Percentiles rank a stretch among this genome's conserved stretches.
Conservation (phyloP, 2,329 filamentous ascomycete genomes). For the Samsoniella hepiali region DNA sequence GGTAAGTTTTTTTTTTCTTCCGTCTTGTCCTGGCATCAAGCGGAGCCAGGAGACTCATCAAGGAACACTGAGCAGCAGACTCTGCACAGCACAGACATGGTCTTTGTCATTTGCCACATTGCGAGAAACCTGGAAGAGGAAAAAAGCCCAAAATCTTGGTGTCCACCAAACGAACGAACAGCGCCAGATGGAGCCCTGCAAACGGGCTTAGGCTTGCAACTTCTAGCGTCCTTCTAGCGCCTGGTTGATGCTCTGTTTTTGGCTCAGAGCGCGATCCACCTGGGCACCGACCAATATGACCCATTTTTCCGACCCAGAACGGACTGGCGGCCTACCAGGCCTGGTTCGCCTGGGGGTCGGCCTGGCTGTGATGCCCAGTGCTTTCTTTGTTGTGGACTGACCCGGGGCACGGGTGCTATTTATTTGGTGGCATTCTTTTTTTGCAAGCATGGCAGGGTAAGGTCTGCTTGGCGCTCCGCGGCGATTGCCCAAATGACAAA, state of each 20-base stretch:
- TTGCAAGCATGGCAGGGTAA: too few relatives aligned
- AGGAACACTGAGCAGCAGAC: too few relatives aligned
- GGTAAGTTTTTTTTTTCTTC: background rate
- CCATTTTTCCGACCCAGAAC: background rate
- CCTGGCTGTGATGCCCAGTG: background rate
- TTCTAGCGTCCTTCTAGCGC: constrained; percentile 26
- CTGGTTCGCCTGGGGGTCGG: background rate
- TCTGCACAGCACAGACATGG: background rate
- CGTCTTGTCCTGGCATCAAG: background rate
- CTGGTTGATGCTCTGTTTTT: constrained; percentile 4
- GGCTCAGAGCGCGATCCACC: constrained; percentile 15
- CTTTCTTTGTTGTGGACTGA: too few relatives aligned
- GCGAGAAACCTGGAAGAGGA: constrained; percentile 2
- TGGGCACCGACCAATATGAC: background rate
- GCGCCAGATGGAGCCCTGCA: too few relatives aligned
- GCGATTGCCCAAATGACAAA: background rate
- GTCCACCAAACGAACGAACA: too few relatives aligned
- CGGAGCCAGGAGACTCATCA: too few relatives aligned
- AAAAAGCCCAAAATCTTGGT: background rate
- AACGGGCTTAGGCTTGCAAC: background rate
- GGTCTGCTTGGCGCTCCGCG: too few relatives aligned
- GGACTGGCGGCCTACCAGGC: background rate
- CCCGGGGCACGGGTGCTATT: too few relatives aligned
- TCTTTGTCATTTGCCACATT: background rate
- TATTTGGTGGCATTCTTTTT: too few relatives aligned